A percentile compares a stretch with the other conserved stretches of the same genome.
phyloP scores from a whole-genome alignment of 306 rosid species.

The Citrullus colocynthis region DNA sequence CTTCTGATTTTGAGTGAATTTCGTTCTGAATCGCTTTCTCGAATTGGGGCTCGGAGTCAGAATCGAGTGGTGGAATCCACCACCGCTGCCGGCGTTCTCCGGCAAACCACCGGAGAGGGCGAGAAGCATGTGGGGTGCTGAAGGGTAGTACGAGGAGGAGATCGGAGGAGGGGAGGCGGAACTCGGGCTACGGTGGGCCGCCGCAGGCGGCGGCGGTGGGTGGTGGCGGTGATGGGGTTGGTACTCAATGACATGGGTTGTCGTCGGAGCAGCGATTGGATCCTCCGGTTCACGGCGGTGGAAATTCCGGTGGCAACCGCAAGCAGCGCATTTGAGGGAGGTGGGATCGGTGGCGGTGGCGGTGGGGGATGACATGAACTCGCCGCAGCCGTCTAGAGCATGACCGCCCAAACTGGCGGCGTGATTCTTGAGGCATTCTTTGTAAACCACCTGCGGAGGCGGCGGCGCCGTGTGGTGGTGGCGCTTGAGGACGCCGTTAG shows the following conservation, averaged over 20 bases:
- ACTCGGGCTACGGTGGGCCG: constrained; percentile 40
- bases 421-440: constrained; percentile 81
- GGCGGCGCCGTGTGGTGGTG: background rate
- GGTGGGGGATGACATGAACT: constrained; percentile 56
- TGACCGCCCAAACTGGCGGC: constrained; percentile 78
- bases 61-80: constrained; percentile 1
- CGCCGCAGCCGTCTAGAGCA: constrained; percentile 89
- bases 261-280: background rate
- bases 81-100: constrained; percentile 21
- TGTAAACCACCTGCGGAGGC: constrained; percentile 29
- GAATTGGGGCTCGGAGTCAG: constrained; percentile 14
- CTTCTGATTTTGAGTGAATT: constrained; percentile 69
- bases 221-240: constrained; percentile 81
- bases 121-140: constrained; percentile 86
- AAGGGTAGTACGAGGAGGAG: constrained; percentile 87
- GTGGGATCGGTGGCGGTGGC: constrained; percentile 43
- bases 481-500: constrained; percentile 41
- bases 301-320: constrained; percentile 92
- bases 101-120: constrained; percentile 61
- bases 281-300: constrained; percentile 71
- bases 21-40: constrained; percentile 65
- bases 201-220: constrained; percentile 15
- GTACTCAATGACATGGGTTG: constrained; percentile 58
- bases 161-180: constrained; percentile 96
- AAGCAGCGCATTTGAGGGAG: constrained; percentile 79